phyloP scores from a whole-genome alignment of 805 yeast genomes.

The Yamadazyma phyllophila region DNA sequence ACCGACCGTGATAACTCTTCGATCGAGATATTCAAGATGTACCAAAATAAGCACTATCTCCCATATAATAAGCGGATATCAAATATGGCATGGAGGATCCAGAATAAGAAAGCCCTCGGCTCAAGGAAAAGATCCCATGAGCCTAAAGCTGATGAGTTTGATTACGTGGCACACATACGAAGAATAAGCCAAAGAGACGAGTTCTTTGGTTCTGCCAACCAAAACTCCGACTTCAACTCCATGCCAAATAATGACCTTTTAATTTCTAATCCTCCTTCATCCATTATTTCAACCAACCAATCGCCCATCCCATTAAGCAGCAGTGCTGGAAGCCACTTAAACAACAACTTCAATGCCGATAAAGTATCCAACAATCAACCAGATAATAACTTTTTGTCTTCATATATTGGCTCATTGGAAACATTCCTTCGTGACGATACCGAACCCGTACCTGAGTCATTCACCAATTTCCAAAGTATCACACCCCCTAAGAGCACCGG shows the following conservation, averaged over 20 bases:
- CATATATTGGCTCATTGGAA: conserved; percentile 40
- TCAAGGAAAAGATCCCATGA: conserved; percentile 12
- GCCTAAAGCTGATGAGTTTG: conserved; percentile 39
- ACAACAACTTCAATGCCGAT: neutral
- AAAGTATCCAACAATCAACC: conserved; percentile 3
- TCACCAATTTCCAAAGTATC: conserved; percentile 11
- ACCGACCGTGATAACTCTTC: conserved; percentile 36
- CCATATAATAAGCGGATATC: conserved; percentile 43
- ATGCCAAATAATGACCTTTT: neutral
- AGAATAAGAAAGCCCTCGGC: conserved; percentile 28
- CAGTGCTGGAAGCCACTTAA: neutral
- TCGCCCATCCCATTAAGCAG: conserved; percentile 1
- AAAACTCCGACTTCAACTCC: too few species aligned
- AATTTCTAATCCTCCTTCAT: neutral
- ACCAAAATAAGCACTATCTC: conserved; percentile 37
- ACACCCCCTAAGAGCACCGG: conserved; percentile 15
- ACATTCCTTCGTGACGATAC: conserved; percentile 31
- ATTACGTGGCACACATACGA: conserved; percentile 45
- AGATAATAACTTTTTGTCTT: conserved; percentile 27
- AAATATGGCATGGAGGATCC: conserved; percentile 47
- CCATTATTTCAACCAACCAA: neutral
- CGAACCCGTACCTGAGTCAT: conserved; percentile 2
- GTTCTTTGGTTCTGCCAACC: neutral
- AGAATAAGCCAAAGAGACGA: conserved; percentile 39
- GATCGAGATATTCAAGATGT: conserved; percentile 39